These are phyloP conservation scores for Termitomyces sp. DNA, from an alignment of 768 basidiomycete genomes.

Conservation along the genomic window DNA sequence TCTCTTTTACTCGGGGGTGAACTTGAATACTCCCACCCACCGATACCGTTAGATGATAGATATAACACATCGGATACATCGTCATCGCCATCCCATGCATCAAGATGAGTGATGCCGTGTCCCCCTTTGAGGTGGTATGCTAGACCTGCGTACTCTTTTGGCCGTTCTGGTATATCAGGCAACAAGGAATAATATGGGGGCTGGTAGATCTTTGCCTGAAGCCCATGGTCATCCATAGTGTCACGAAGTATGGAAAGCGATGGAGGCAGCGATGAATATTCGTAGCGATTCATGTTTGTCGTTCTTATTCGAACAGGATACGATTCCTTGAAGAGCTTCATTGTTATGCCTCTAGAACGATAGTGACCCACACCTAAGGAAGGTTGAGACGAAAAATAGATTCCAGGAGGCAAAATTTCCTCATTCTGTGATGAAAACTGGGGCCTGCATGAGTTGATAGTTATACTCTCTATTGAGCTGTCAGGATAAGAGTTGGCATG, in stretches of 20 bases:
- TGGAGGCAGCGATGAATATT: slow-evolving; percentile 52
- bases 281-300: slow-evolving; percentile 35
- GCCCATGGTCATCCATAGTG: slow-evolving; percentile 40
- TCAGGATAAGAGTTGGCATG: background rate
- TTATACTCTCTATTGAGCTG: background rate
- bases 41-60: slow-evolving; percentile 29
- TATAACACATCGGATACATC: background rate
- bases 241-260: slow-evolving; percentile 40
- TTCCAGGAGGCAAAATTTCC: background rate
- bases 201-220: slow-evolving; percentile 64
- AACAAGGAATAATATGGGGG: slow-evolving; percentile 78
- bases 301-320: slow-evolving; percentile 22
- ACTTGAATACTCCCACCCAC: slow-evolving; percentile 82
- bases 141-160: slow-evolving; percentile 78
- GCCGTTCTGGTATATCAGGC: slow-evolving; percentile 61
- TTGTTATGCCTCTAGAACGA: background rate
- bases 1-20: slow-evolving; percentile 60
- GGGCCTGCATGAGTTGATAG: background rate
- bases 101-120: slow-evolving; percentile 50
- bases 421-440: background rate
- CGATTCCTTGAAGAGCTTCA: slow-evolving; percentile 22
- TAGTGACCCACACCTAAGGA: background rate
- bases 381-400: slow-evolving; percentile 6
- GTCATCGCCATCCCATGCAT: slow-evolving; percentile 49
- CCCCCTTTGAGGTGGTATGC: slow-evolving; percentile 70